phyloP scores from a whole-genome alignment of 2,329 filamentous ascomycete genomes.

The Cercospora sesami region DNA sequence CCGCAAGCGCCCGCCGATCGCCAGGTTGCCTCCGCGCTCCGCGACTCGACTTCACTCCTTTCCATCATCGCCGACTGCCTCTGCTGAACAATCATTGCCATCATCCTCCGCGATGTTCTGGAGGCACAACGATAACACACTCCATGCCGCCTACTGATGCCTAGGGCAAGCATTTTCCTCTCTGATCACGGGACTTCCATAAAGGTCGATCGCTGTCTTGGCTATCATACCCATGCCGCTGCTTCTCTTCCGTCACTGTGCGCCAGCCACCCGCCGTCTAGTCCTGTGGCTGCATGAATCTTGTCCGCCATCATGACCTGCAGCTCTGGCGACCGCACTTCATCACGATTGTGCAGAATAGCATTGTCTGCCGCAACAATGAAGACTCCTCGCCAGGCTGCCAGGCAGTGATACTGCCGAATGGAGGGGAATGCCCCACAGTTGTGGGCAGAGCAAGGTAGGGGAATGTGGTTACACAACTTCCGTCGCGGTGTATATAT shows the following conservation, averaged over 20 bases:
- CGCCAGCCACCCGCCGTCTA: background rate
- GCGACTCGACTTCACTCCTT: conserved; percentile 1
- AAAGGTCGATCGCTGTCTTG: too few relatives aligned
- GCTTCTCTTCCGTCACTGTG: conserved; percentile 2
- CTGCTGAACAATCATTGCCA: background rate
- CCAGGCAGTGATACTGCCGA: too few relatives aligned
- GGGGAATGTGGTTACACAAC: too few relatives aligned
- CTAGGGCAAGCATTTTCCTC: background rate
- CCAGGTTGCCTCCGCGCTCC: background rate
- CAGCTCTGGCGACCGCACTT: too few relatives aligned
- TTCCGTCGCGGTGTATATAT: too few relatives aligned
- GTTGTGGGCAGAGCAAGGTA: too few relatives aligned
- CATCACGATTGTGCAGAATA: too few relatives aligned
- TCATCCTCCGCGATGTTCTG: background rate
- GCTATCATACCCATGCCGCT: background rate
- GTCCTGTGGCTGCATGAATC: too few relatives aligned
- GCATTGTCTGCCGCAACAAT: too few relatives aligned
- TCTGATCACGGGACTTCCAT: background rate
- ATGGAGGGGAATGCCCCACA: too few relatives aligned
- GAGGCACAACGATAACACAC: background rate
- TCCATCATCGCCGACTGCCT: background rate
- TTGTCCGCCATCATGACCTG: too few relatives aligned
- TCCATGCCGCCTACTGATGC: background rate
- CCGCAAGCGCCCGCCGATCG: background rate
- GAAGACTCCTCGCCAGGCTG: too few relatives aligned